phyloP scores from a whole-genome alignment of 139 green algal species.

The Picochlorum costavermella region DNA sequence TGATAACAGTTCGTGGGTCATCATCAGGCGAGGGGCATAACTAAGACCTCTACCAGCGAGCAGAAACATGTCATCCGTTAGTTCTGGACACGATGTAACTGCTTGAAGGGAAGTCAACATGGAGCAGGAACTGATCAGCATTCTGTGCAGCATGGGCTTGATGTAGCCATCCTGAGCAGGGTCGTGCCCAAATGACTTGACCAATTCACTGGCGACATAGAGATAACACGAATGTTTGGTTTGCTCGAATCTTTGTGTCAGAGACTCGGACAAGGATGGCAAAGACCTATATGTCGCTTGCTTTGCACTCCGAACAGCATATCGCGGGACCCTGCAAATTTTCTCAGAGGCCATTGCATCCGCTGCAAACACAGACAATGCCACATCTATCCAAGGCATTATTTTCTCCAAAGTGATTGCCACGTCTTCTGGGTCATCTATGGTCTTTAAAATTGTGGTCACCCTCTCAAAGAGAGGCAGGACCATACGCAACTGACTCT shows the following conservation, averaged over 20 bases:
- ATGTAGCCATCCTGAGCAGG: conserved; percentile 27
- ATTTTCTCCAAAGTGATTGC: conserved; percentile 27
- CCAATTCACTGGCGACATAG: conserved; percentile 71
- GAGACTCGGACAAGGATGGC: conserved; percentile 38
- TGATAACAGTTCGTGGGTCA: conserved; percentile 35
- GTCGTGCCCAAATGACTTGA: conserved; percentile 67
- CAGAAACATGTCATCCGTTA: conserved; percentile 72
- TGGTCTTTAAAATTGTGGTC: conserved; percentile 45
- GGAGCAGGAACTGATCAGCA: conserved; percentile 40
- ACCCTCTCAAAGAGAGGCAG: conserved; percentile 55
- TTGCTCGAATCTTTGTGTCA: conserved; percentile 50
- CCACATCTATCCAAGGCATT: conserved; percentile 44
- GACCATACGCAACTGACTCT: conserved; percentile 16
- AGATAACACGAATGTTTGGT: conserved; percentile 59
- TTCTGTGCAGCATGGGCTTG: conserved; percentile 36
- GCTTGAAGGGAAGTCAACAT: conserved; percentile 29
- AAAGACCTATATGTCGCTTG: conserved; percentile 34
- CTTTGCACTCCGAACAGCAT: conserved; percentile 46
- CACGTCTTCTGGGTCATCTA: conserved; percentile 31
- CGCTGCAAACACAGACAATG: conserved; percentile 19
- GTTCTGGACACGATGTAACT: conserved; percentile 44
- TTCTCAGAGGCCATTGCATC: conserved; percentile 27
- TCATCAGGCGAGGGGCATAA: conserved; percentile 48
- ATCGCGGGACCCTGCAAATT: conserved; percentile 37
- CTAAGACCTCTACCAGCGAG: conserved; percentile 50